Evolutionary conservation across 2,329 filamentous ascomycete species (phyloP), one percentile per base, ranked within the genome.

Genomic region (Cryphonectria parasitica): DNA sequence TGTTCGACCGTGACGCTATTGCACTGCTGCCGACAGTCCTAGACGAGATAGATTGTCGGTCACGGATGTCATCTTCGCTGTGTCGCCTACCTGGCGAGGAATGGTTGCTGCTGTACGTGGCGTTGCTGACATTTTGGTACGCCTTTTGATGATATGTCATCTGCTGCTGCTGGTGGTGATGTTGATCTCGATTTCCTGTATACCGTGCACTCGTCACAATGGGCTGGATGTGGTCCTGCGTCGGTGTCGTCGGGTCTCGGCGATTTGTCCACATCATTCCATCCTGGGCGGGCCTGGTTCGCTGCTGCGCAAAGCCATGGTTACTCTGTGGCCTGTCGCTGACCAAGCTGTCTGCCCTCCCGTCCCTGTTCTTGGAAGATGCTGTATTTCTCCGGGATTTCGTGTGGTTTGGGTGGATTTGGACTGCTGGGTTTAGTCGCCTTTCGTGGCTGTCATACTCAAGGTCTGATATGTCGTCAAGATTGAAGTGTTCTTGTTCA

Each of bases 1-100:
- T n/a, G 7, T 5, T 75, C 5, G 61, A 76, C 28, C 64, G 70
- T 52, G 68, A 71, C 45, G 64, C 67, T 43, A 41, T 6, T 49
- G 22, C 45, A 39, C 11, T 52, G 56, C 64, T 70, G 52, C 56
- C 71, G 70, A 62, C 52, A 22, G 66, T 71, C 49, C 62, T 49
- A 39, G 41, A 54, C 60, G 69, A 68, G 49, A 62, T 56, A 19
- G 69, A 71, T 17, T 64, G 66, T n/a, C 66, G 65, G 34, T 62
- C 31, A n/a, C 61, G 65, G 3, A 68, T 25, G 17, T 71, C 69
- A 22, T 71, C 69, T 41, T 71, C 66, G 54, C 69, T 71, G 61
- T 65, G 52, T 41, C 60, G 58, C 17, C 69, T 52, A 66, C 66
- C 54, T 6, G 39, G 19, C 17, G 69, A 68, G 34, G 65, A 68